These are phyloP conservation scores for Eustoma russellianum DNA, from an alignment of 257 asterid species.

Conservation along the genomic window DNA sequence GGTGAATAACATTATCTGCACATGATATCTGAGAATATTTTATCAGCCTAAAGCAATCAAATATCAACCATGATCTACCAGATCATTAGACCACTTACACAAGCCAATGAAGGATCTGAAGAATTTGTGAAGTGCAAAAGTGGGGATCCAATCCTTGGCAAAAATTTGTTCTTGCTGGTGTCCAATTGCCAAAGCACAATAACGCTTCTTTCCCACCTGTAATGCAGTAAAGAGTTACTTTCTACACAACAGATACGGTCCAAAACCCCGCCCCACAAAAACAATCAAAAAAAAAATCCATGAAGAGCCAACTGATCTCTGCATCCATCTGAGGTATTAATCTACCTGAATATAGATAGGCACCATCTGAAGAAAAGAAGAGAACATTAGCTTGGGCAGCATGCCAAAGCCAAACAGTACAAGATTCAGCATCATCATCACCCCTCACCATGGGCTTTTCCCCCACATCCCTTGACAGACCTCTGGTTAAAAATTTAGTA, in stretches of 20 bases:
- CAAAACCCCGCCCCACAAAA: background rate
- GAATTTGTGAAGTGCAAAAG: constrained; percentile 58
- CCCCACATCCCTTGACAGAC: constrained; percentile 29
- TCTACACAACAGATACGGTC: background rate
- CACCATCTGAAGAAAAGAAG: constrained; percentile 92
- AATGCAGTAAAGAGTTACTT: constrained; percentile 9
- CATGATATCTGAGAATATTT: constrained; percentile 71
- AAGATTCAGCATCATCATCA: constrained; percentile 72
- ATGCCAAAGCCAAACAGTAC: constrained; percentile 99
- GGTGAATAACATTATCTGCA: constrained; percentile 76
- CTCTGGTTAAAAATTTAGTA: constrained; percentile 24
- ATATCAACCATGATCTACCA: constrained; percentile 7
- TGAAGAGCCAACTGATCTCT: background rate
- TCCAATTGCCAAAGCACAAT: constrained; percentile 95
- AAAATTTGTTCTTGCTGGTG: constrained; percentile 77
- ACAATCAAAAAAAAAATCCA: constrained; percentile 1
- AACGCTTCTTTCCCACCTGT: constrained; percentile 93
- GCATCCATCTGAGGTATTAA: background rate
- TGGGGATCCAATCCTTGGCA: constrained; percentile 87
- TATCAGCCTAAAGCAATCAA: constrained; percentile 22
- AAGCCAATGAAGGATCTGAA: constrained; percentile 72
- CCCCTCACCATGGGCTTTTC: constrained; percentile 78
- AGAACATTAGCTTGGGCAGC: constrained; percentile 70
- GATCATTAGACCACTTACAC: constrained; percentile 40
- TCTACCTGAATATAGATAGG: constrained; percentile 87